These are phyloP conservation scores for Fusarium subglutinans DNA, from an alignment of 2,329 filamentous ascomycete species.

Conservation along the genomic window DNA sequence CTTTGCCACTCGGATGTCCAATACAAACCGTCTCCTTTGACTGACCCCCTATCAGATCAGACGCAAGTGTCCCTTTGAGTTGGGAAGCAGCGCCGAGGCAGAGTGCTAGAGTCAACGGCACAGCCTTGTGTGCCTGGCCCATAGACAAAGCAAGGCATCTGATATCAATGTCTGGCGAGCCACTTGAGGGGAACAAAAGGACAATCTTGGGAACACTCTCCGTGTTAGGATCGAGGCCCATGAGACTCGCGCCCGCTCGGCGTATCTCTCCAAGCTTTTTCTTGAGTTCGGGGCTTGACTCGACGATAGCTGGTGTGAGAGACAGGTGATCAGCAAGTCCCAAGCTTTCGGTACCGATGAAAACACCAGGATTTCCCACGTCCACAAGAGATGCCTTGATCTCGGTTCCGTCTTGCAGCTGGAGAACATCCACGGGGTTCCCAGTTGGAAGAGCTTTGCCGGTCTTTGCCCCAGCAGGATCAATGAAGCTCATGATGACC, in stretches of 20 bases:
- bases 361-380: conserved; percentile 71
- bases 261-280: conserved; percentile 65
- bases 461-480: conserved; percentile 71
- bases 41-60: conserved; percentile 41
- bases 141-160: conserved; percentile 62
- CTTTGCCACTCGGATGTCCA: conserved; percentile 57
- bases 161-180: conserved; percentile 48
- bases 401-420: conserved; percentile 46
- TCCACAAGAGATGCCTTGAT: conserved; percentile 68
- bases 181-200: conserved; percentile 52
- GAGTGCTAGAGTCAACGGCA: conserved; percentile 65
- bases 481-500: conserved; percentile 68
- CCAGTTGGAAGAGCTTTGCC: conserved; percentile 63
- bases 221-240: conserved; percentile 63
- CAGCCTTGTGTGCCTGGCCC: conserved; percentile 64
- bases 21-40: conserved; percentile 50
- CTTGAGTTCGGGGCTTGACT: conserved; percentile 55
- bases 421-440: conserved; percentile 60
- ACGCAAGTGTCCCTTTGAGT: conserved; percentile 55
- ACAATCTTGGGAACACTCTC: conserved; percentile 71
- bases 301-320: conserved; percentile 64
- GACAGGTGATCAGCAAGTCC: conserved; percentile 55
- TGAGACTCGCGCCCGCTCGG: conserved; percentile 63
- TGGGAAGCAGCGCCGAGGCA: conserved; percentile 60
- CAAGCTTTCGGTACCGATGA: conserved; percentile 65